phyloP scores from a whole-genome alignment of 768 basidiomycete species.

The Tricholoma furcatifolium region DNA sequence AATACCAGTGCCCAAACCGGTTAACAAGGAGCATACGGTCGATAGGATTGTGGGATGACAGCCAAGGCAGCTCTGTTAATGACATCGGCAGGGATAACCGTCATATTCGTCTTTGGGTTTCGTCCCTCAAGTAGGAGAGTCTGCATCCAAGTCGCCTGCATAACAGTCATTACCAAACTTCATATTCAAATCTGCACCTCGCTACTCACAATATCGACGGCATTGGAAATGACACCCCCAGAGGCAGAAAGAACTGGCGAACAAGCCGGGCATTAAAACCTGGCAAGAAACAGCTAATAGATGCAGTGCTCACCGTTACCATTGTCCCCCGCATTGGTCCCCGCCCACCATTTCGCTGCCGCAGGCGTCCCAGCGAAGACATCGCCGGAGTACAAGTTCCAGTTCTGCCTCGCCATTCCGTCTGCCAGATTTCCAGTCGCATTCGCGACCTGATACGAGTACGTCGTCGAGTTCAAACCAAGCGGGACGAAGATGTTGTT shows the following conservation, averaged over 20 bases:
- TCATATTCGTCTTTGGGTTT: constrained; percentile 19
- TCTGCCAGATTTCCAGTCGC: constrained; percentile 24
- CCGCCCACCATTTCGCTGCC: constrained; percentile 20
- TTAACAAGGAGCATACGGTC: constrained; percentile 14
- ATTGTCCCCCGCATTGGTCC: constrained; percentile 18
- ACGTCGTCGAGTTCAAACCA: constrained; percentile 28
- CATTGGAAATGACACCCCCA: constrained; percentile 29
- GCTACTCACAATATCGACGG: constrained; percentile 23
- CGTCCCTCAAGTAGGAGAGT: constrained; percentile 24
- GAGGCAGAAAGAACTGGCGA: constrained; percentile 21
- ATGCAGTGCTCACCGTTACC: constrained; percentile 16
- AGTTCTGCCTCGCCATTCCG: constrained; percentile 19
- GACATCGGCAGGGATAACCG: constrained; percentile 23
- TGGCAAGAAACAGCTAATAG: background rate
- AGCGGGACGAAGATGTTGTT: constrained; percentile 26
- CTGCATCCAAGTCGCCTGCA: constrained; percentile 29
- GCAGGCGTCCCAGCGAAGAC: constrained; percentile 22
- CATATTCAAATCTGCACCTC: background rate
- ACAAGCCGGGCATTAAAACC: background rate
- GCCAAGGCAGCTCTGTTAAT: constrained; percentile 22
- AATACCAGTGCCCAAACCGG: background rate
- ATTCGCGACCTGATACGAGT: constrained; percentile 24
- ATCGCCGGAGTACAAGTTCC: constrained; percentile 17
- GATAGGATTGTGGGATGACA: constrained; percentile 16
- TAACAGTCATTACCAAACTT: background rate